Conservation (phyloP, 805 yeast species). For the Kluyveromyces wickerhamii region DNA sequence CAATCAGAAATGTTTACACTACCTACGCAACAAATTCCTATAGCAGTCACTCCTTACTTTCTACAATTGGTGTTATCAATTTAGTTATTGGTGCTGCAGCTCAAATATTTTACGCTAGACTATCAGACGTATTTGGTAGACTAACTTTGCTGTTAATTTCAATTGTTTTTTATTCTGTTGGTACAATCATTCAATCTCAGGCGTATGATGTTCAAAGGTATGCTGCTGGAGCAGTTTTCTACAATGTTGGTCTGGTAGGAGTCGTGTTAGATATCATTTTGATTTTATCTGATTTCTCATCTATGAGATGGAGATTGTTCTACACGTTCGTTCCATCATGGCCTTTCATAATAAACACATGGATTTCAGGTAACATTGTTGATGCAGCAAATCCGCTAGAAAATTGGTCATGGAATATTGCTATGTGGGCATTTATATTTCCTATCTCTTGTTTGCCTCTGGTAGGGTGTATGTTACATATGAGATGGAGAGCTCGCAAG, state of each 20-base stretch:
- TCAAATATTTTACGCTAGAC: conserved; percentile 47
- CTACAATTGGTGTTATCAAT: conserved; percentile 45
- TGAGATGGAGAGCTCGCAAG: conserved; percentile 45
- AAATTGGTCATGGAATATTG: conserved; percentile 66
- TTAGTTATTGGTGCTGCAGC: conserved; percentile 52
- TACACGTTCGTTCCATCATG: conserved; percentile 58
- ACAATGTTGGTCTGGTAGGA: conserved; percentile 55
- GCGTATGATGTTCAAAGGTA: conserved; percentile 43
- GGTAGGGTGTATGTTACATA: conserved; percentile 43
- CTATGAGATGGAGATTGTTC: conserved; percentile 61
- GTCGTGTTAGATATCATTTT: conserved; percentile 48
- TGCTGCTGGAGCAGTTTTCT: conserved; percentile 48
- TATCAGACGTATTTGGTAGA: conserved; percentile 50
- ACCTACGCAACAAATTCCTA: conserved; percentile 45
- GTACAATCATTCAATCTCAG: conserved; percentile 48
- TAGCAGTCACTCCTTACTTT: conserved; percentile 38
- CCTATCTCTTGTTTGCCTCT: conserved; percentile 61
- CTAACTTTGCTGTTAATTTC: conserved; percentile 39
- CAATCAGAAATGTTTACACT: conserved; percentile 42
- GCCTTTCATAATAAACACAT: conserved; percentile 69
- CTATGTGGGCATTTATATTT: conserved; percentile 73
- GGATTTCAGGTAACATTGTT: conserved; percentile 62
- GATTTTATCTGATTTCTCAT: conserved; percentile 57
- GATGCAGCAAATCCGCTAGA: conserved; percentile 25
- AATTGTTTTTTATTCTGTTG: conserved; percentile 42